A percentile compares a stretch with the other conserved stretches of the same genome.
These are phyloP conservation scores for Solanum pennellii DNA, from an alignment of 257 asterid genomes.

Conservation along the genomic window DNA sequence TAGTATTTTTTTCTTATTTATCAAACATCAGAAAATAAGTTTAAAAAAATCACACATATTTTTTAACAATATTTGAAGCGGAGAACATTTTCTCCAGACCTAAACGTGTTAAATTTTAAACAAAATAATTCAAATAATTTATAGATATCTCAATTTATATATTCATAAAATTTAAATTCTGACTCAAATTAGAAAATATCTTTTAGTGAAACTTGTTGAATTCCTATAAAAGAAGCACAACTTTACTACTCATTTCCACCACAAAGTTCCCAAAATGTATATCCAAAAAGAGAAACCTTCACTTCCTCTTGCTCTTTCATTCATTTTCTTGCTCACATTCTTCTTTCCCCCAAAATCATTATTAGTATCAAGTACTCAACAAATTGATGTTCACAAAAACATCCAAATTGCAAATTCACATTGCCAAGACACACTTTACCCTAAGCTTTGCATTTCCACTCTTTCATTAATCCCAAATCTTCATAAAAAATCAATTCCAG, in stretches of 20 bases:
- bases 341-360: not conserved
- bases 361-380: conserved; percentile 3
- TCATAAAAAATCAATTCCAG: conserved; percentile 46
- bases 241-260: not conserved
- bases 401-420: conserved; percentile 38
- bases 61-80: not conserved
- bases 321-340: not conserved
- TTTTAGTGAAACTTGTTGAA: not conserved
- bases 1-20: not conserved
- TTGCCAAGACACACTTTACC: conserved; percentile 66
- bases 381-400: conserved; percentile 30
- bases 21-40: not conserved
- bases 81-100: not conserved
- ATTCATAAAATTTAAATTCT: too few species aligned
- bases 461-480: conserved; percentile 50
- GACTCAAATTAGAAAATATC: not conserved
- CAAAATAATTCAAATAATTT: too few species aligned
- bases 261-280: not conserved
- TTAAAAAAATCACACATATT: too few species aligned
- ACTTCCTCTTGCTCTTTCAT: not conserved
- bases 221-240: not conserved
- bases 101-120: too few species aligned
- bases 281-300: not conserved
- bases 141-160: accelerated
- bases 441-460: conserved; percentile 62